Evolutionary conservation across 768 basidiomycete genomes (phyloP), one percentile per base, ranked within the genome.

Genomic region (Hericium rajendrae): DNA sequence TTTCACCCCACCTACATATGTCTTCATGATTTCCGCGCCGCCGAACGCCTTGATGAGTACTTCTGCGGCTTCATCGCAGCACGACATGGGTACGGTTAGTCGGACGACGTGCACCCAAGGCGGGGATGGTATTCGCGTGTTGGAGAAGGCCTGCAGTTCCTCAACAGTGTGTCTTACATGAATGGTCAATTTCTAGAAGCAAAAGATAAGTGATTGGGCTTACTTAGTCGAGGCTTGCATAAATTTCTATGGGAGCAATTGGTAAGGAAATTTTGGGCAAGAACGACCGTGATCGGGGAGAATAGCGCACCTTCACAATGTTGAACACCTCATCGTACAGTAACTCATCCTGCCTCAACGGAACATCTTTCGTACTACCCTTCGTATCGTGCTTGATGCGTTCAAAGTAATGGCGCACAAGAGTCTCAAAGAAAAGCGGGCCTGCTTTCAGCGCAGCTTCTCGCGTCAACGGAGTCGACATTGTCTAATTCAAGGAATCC

Each of bases 401-500:
- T 48, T 86, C 84, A 51, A 94, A 80, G 69, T 91, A 94, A 67
- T 94, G 91, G 68, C 86, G 88, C 65, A 92, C 76, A n/a, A 92
- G 76, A 0, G 87, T 90, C 62, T 85, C 86, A 20, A 91, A 66
- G 38, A 89, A 75, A 54, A 89, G 68, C 4, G 88, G 88, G 0
- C 85, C 88, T n/a, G 87, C 73, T 64, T 75, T 78, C 58, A 88
- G 69, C 40, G 85, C 80, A 26, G 81, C 79, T 54, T 82, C 75
- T 37, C 83, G 74, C 38, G 85, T 79, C 43, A 91, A 75, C 18
- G 84, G 67, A 66, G 83, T 88, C 3, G 46, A 51, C 59, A 64
- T 65, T n/a, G 38, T 39, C 16, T 8, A n/a, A 26, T 26, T 26
- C 26, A 57, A 15, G 26, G 16, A 43, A 43, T 26, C 26, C 26